These are phyloP conservation scores for Leptodontidium sp. DNA, from an alignment of 2,329 filamentous ascomycete genomes.

Conservation along the genomic window DNA sequence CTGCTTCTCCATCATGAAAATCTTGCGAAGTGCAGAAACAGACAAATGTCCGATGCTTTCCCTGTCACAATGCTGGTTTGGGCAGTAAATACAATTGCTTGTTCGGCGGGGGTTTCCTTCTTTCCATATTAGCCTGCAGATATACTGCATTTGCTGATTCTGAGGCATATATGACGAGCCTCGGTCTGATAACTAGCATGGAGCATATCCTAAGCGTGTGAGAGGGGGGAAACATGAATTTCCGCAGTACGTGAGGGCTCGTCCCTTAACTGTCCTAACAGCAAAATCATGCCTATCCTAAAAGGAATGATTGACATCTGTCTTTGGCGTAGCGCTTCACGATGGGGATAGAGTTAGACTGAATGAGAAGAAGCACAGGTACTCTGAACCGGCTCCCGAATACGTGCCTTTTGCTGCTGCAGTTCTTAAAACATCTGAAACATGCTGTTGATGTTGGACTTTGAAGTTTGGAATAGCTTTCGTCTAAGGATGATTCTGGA, in stretches of 20 bases:
- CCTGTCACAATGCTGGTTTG: constrained; percentile 5
- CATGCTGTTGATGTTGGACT: neutral
- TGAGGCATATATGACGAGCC: neutral
- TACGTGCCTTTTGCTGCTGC: neutral
- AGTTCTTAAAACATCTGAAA: neutral
- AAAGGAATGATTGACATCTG: neutral
- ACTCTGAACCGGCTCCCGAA: neutral
- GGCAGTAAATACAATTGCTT: constrained; percentile 11
- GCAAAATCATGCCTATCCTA: neutral
- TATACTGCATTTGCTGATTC: neutral
- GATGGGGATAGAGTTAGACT: neutral
- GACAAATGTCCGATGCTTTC: neutral
- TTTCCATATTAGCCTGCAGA: neutral
- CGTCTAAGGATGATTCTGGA: neutral
- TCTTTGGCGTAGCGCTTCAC: neutral
- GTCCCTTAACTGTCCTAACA: neutral
- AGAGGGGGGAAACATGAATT: neutral
- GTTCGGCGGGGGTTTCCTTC: neutral
- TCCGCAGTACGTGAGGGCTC: too few species aligned
- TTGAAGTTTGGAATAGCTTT: neutral
- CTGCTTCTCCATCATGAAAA: neutral
- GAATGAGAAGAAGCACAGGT: neutral
- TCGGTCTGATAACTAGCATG: neutral
- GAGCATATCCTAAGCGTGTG: neutral
- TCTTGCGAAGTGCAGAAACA: constrained; percentile 12